phyloP scores from a whole-genome alignment of 73 alveolate genomes.

The Diophrys sp. region DNA sequence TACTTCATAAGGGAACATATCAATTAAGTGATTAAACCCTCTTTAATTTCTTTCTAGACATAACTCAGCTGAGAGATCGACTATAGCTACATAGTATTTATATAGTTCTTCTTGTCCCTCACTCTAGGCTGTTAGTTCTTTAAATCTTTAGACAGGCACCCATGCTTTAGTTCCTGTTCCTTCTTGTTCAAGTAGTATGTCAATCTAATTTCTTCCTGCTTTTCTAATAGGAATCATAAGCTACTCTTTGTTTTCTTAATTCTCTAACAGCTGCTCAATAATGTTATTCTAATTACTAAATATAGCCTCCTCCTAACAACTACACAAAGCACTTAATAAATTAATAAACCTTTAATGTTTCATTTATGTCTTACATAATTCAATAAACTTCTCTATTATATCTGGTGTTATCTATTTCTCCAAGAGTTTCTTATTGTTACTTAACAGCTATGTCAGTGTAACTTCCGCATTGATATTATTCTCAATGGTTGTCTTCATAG shows the following conservation, averaged over 20 bases:
- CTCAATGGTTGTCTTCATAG: conserved; percentile 11
- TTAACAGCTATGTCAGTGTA: conserved; percentile 16
- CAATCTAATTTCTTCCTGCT: neutral
- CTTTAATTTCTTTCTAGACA: conserved; percentile 26
- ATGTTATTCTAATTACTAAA: conserved; percentile 24
- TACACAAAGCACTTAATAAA: conserved; percentile 5
- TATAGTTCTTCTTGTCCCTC: conserved; percentile 22
- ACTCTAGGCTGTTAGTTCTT: neutral
- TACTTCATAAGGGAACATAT: conserved; percentile 16
- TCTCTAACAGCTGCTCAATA: conserved; percentile 14
- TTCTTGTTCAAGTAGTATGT: neutral
- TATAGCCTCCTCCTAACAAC: conserved; percentile 32
- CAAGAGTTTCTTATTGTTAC: conserved; percentile 28
- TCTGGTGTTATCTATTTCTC: conserved; percentile 23
- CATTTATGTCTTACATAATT: conserved; percentile 20
- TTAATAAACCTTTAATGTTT: conserved; percentile 15
- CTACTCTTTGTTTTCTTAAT: neutral
- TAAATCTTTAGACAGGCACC: neutral
- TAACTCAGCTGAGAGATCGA: conserved; percentile 47
- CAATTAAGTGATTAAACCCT: conserved; percentile 3
- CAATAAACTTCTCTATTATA: conserved; percentile 6
- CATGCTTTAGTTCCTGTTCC: conserved; percentile 2
- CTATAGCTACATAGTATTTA: conserved; percentile 35
- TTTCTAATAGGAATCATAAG: conserved; percentile 12
- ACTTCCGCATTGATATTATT: conserved; percentile 20